phyloP scores from a whole-genome alignment of 371 early-diverging fungal species.

The Rhizopus arrhizus region DNA sequence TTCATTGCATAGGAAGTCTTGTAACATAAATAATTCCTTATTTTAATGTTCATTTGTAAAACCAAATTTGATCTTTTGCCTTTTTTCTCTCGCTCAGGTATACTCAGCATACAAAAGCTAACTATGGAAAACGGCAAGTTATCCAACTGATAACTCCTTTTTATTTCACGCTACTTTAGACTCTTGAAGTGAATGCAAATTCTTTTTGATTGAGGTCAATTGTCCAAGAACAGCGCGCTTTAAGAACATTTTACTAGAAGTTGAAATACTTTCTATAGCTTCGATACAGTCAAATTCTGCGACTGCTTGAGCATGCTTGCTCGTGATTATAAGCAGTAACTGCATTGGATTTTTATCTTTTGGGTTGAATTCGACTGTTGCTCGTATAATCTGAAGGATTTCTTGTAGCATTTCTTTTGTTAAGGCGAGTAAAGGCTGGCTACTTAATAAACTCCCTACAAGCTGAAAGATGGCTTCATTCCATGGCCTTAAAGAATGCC shows the following conservation, averaged over 20 bases:
- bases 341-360: slow-evolving; percentile 32
- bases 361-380: slow-evolving; percentile 12
- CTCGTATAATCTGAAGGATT: slow-evolving; percentile 12
- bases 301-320: slow-evolving; percentile 21
- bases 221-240: slow-evolving; percentile 24
- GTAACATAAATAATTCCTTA: too few species aligned
- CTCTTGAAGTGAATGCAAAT: not conserved
- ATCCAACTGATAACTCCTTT: too few species aligned
- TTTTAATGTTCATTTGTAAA: slow-evolving; percentile 12
- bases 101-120: too few species aligned
- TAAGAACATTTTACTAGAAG: slow-evolving; percentile 23
- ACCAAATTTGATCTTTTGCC: too few species aligned
- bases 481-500: slow-evolving; percentile 21
- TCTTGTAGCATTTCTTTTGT: slow-evolving; percentile 3
- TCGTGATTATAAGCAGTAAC: slow-evolving; percentile 16
- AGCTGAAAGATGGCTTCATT: slow-evolving; percentile 12
- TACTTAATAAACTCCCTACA: slow-evolving; percentile 7
- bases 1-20: too few species aligned
- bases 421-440: slow-evolving; percentile 13
- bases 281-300: slow-evolving; percentile 12
- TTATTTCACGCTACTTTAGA: not conserved
- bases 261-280: slow-evolving; percentile 6
- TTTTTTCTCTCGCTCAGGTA: too few species aligned
- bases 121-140: not conserved
- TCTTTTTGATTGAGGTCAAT: slow-evolving; percentile 16